A percentile compares a stretch with the other conserved stretches of the same genome.
These are phyloP conservation scores for Aspergillus novofumigatus DNA, from an alignment of 2,329 filamentous ascomycete genomes.

Conservation along the genomic window DNA sequence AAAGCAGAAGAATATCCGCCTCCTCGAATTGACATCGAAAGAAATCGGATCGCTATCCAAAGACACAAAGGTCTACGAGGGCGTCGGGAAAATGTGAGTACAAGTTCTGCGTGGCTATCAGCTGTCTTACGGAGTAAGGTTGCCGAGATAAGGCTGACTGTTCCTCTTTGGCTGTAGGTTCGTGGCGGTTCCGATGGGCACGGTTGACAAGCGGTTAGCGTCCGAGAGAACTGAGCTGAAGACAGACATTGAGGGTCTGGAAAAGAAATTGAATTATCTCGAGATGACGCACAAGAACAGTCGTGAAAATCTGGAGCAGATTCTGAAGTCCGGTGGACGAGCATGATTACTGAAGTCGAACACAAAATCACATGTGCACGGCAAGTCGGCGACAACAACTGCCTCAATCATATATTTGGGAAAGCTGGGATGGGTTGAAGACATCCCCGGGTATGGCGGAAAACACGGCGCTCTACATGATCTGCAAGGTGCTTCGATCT, in stretches of 20 bases:
- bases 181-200: slow-evolving; percentile 67
- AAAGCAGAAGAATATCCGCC: slow-evolving; percentile 83
- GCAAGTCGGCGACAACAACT: background rate
- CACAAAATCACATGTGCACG: background rate
- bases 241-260: slow-evolving; percentile 71
- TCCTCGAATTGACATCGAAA: slow-evolving; percentile 79
- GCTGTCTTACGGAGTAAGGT: background rate
- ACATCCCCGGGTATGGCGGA: background rate
- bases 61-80: slow-evolving; percentile 83
- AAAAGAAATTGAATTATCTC: slow-evolving; percentile 86
- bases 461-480: background rate
- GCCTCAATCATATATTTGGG: background rate
- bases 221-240: slow-evolving; percentile 71
- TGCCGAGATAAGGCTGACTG: background rate
- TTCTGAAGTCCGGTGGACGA: slow-evolving; percentile 59
- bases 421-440: background rate
- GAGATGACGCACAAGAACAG: slow-evolving; percentile 96
- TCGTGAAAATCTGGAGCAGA: slow-evolving; percentile 82
- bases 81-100: slow-evolving; percentile 90
- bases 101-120: background rate
- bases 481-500: background rate
- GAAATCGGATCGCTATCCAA: slow-evolving; percentile 74
- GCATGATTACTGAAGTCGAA: slow-evolving; percentile 16
- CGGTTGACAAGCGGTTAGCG: slow-evolving; percentile 71
- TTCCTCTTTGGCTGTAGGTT: slow-evolving; percentile 60